phyloP scores from a whole-genome alignment of 768 basidiomycete genomes.

The Lentinula aciculospora region DNA sequence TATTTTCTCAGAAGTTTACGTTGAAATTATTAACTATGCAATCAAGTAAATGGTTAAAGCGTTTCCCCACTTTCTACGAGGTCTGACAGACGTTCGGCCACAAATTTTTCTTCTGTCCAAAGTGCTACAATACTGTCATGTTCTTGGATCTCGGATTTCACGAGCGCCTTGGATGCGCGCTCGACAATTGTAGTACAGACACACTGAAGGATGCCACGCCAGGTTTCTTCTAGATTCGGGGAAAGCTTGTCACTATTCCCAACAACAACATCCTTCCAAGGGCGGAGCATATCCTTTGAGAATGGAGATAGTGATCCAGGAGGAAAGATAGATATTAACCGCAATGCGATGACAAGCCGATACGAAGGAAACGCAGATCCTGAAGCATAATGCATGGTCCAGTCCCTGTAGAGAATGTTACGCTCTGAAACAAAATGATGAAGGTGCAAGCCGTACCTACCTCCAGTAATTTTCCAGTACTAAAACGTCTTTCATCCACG shows the following conservation, averaged over 20 bases:
- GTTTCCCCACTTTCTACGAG: constrained; percentile 41
- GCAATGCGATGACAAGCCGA: constrained; percentile 66
- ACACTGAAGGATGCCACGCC: constrained; percentile 31
- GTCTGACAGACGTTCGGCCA: constrained; percentile 41
- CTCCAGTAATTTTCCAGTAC: constrained; percentile 76
- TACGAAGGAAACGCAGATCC: constrained; percentile 72
- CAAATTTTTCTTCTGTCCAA: constrained; percentile 57
- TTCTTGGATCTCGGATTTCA: constrained; percentile 20
- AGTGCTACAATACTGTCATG: constrained; percentile 37
- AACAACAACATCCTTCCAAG: constrained; percentile 51
- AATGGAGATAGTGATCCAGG: constrained; percentile 13
- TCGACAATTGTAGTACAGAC: constrained; percentile 33
- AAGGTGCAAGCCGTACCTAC: constrained; percentile 38
- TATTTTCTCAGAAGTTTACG: too few relatives aligned
- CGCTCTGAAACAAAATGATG: background rate
- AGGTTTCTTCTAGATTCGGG: constrained; percentile 41
- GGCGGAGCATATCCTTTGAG: constrained; percentile 26
- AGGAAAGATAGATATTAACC: constrained; percentile 52
- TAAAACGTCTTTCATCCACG: constrained; percentile 48
- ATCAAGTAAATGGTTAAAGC: constrained; percentile 29
- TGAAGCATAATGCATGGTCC: constrained; percentile 66
- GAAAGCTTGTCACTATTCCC: constrained; percentile 42
- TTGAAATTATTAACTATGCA: too few relatives aligned
- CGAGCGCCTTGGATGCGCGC: constrained; percentile 22
- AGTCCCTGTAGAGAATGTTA: constrained; percentile 48